These are phyloP conservation scores for Carpinus viminea DNA, from an alignment of 306 rosid species.

Conservation along the genomic window DNA sequence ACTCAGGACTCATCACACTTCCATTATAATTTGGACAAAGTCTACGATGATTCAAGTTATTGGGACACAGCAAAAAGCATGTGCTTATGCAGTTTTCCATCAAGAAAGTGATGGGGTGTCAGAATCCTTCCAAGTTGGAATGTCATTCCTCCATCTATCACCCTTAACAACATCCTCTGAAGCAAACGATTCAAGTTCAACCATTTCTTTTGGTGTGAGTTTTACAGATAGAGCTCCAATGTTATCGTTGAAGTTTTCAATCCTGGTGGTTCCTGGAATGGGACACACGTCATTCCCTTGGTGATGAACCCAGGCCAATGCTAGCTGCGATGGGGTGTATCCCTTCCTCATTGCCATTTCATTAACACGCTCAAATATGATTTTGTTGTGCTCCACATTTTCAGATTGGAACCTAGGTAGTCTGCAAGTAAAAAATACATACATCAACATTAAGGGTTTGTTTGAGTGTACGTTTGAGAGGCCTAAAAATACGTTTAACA, in stretches of 20 bases:
- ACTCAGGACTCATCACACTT: too few species aligned
- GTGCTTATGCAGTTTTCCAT: constrained; percentile 33
- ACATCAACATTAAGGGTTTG: neutral
- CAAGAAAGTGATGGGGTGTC: constrained; percentile 63
- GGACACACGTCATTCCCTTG: constrained; percentile 69
- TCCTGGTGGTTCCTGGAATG: constrained; percentile 80
- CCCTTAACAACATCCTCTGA: constrained; percentile 48
- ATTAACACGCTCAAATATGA: constrained; percentile 52
- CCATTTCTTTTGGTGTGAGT: constrained; percentile 57
- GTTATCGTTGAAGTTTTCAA: constrained; percentile 57
- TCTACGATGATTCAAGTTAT: too few species aligned
- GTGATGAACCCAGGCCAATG: constrained; percentile 70
- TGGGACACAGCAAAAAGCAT: neutral
- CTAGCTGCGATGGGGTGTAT: constrained; percentile 60
- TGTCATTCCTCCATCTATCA: constrained; percentile 16
- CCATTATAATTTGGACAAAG: too few species aligned
- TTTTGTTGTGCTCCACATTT: constrained; percentile 61
- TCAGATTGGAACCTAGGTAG: constrained; percentile 54
- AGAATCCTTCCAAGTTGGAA: constrained; percentile 41
- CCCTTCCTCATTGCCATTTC: constrained; percentile 60
- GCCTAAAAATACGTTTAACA: too few species aligned
- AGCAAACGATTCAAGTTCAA: constrained; percentile 56
- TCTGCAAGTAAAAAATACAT: constrained; percentile 22
- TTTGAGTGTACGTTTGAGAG: too few species aligned
- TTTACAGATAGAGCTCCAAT: constrained; percentile 58